These are phyloP conservation scores for Suhomyces emberorum DNA, from an alignment of 805 yeast genomes.

Conservation along the genomic window DNA sequence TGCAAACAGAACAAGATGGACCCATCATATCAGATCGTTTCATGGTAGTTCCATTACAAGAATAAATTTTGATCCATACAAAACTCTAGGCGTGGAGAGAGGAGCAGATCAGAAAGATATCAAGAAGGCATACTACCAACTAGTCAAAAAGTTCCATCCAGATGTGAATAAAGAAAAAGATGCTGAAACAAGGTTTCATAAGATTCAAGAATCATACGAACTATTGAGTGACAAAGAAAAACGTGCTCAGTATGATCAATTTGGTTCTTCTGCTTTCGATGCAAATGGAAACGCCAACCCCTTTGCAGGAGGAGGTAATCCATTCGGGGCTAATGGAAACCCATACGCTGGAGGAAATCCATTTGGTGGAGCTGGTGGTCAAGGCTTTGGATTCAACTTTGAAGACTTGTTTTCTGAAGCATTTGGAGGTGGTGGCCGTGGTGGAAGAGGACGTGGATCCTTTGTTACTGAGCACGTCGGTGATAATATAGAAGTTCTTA, in stretches of 20 bases:
- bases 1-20: not conserved
- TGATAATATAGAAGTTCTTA: constrained; percentile 78
- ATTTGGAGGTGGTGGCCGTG: constrained; percentile 40
- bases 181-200: constrained; percentile 87
- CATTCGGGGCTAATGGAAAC: constrained; percentile 43
- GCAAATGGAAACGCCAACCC: constrained; percentile 52
- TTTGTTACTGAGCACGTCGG: constrained; percentile 82
- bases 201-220: constrained; percentile 92
- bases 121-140: constrained; percentile 88
- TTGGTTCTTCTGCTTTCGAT: constrained; percentile 83
- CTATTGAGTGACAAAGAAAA: constrained; percentile 80
- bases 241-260: constrained; percentile 86
- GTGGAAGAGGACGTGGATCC: constrained; percentile 39
- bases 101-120: constrained; percentile 77
- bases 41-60: constrained; percentile 36
- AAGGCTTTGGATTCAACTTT: constrained; percentile 41
- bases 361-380: constrained; percentile 44
- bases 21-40: constrained; percentile 25
- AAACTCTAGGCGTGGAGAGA: constrained; percentile 71
- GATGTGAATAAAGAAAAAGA: constrained; percentile 90
- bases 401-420: constrained; percentile 49
- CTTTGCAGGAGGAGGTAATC: constrained; percentile 39
- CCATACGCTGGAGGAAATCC: constrained; percentile 41
- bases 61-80: constrained; percentile 71
- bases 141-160: constrained; percentile 94